Evolutionary conservation across 2,329 filamentous ascomycete genomes (phyloP), one percentile per base, ranked within the genome.

Genomic region (Talaromyces atroroseus): DNA sequence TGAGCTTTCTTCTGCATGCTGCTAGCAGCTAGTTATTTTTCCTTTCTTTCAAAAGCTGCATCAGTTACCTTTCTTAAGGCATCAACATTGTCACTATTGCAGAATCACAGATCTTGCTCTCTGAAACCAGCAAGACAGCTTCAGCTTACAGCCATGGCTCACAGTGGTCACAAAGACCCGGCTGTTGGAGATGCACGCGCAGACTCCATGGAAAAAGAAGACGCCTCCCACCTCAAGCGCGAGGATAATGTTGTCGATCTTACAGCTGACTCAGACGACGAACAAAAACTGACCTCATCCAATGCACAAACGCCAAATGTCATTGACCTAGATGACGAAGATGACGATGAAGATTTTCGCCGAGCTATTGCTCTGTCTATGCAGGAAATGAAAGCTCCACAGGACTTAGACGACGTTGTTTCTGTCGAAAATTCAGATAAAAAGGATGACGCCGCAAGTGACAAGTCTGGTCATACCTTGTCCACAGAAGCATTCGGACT

Each of bases 331-430:
- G 54, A 59, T 29, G 58, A 61, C 11, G 54, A 63, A 18, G 57
- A 60, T 3, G 59, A 66, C 0, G 72, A 74, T 34, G 71, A 74
- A 45, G 68, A 73, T 10, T 58, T 75, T 12, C 68, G 68, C 46
- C 62, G 57, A 57, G 67, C 73, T 44, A 68, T 74, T 57, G 63
- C 65, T 18, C 34, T 73, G 38, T 72, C 71, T 48, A 58, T 72
- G 58, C 61, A 71, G 54, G 50, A 60, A 5, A n/a, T 59, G 54
- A 44, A 42, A n/a, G 24, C 21, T 10, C 23, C 21, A 56, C 49
- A 36, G 45, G 45, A 16, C 16, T 7, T 23, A 40, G 18, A 48
- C 2, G 20, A 48, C 8, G 26, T n/a, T 48, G n/a, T 21, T 18
- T 14, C 16, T 2, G 14, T 18, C n/a, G n/a, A 8, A 18, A 44